Evolutionary conservation across 1,139 yeast species (phyloP).

Genomic region (Candida tropicalis): DNA sequence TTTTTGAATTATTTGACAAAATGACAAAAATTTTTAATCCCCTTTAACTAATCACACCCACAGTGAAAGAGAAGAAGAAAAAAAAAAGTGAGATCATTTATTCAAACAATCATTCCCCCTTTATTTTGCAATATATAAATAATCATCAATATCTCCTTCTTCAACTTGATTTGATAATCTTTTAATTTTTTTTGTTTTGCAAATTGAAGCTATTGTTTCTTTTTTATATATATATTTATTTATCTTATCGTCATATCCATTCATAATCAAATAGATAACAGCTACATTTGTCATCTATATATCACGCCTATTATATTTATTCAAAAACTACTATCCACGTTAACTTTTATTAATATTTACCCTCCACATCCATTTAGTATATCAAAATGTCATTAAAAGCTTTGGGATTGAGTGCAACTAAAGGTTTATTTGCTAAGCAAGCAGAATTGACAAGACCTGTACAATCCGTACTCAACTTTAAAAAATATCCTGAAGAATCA

Average conservation of each 20-base stretch:
- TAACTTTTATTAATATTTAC: neutral
- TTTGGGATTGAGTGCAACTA: conserved; percentile 42
- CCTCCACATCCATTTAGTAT: neutral
- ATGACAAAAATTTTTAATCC: neutral
- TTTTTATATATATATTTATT: neutral
- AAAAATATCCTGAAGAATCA: conserved; percentile 40
- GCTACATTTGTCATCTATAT: neutral
- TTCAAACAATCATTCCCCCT: neutral
- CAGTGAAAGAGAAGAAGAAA: neutral
- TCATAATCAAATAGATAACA: neutral
- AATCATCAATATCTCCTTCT: conserved; percentile 4
- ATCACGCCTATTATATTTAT: neutral
- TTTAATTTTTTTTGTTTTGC: neutral
- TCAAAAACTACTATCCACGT: neutral
- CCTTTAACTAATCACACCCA: neutral
- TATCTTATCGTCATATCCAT: neutral
- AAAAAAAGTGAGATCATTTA: neutral
- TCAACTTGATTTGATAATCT: neutral
- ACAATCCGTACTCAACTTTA: conserved; percentile 58
- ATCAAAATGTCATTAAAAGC: conserved; percentile 48
- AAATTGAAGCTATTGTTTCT: neutral
- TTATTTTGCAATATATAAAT: conserved; percentile 5
- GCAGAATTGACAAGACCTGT: conserved; percentile 33
- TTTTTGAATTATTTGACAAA: too few species aligned
- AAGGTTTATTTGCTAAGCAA: conserved; percentile 39